phyloP scores from a whole-genome alignment of 495 filamentous ascomycete species.

The Penicillium longicatenatum region DNA sequence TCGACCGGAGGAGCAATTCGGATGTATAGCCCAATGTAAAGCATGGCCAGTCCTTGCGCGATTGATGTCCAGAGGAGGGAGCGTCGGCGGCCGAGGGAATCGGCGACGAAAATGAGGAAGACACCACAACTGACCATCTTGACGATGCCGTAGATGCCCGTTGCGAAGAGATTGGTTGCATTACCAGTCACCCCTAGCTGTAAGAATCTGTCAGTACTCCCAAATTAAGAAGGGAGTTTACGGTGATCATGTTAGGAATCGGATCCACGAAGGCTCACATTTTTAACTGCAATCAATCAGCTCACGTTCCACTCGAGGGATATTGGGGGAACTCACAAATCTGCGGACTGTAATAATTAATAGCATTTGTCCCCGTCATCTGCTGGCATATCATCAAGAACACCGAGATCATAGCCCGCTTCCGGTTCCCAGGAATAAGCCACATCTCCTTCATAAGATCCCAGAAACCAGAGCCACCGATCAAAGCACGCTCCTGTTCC shows the following conservation, averaged over 20 bases:
- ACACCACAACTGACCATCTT: constrained; percentile 58
- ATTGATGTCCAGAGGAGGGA: constrained; percentile 75
- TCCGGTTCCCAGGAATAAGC: constrained; percentile 64
- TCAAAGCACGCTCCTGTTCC: constrained; percentile 66
- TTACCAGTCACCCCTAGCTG: constrained; percentile 48
- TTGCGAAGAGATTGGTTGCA: constrained; percentile 52
- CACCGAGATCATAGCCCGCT: constrained; percentile 56
- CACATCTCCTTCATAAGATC: constrained; percentile 73
- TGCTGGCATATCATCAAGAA: constrained; percentile 73
- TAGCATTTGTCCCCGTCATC: constrained; percentile 66
- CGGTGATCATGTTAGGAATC: not conserved
- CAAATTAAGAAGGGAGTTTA: not conserved
- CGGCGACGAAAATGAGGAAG: constrained; percentile 71
- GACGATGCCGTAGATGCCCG: constrained; percentile 56
- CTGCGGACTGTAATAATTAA: constrained; percentile 72
- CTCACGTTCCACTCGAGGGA: not conserved
- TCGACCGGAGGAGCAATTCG: constrained; percentile 64
- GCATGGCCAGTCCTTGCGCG: constrained; percentile 70
- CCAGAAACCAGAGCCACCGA: constrained; percentile 62
- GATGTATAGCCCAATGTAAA: constrained; percentile 80
- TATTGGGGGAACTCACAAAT: constrained; percentile 56
- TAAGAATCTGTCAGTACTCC: not conserved
- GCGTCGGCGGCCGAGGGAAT: constrained; percentile 68
- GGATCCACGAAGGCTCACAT: constrained; percentile 18
- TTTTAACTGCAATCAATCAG: constrained; percentile 20